These are phyloP conservation scores for Candida krabiensis DNA, from an alignment of 805 yeast genomes.

Conservation along the genomic window DNA sequence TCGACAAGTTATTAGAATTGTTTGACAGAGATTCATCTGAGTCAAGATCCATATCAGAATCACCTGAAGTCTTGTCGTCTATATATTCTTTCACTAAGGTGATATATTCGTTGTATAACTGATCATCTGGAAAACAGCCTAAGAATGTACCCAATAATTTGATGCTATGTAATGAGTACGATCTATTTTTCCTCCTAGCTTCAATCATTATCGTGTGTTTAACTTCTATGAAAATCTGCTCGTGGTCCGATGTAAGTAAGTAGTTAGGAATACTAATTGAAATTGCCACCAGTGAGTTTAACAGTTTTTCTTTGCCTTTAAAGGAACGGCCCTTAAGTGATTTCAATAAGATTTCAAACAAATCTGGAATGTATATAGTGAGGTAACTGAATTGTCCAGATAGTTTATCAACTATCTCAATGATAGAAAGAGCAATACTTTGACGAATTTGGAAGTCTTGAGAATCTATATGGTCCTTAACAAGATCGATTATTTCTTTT, in stretches of 20 bases:
- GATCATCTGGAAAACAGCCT: conserved; percentile 29
- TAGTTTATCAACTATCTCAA: conserved; percentile 52
- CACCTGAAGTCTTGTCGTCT: conserved; percentile 22
- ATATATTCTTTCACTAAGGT: conserved; percentile 27
- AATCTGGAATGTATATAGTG: conserved; percentile 21
- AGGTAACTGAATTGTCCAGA: conserved; percentile 27
- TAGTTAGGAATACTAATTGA: conserved; percentile 44
- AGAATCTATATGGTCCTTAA: conserved; percentile 51
- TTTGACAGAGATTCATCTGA: conserved; percentile 34
- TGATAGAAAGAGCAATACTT: conserved; percentile 67
- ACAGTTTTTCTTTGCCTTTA: conserved; percentile 80
- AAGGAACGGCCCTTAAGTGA: conserved; percentile 80
- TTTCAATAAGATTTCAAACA: conserved; percentile 55
- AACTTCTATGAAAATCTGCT: conserved; percentile 38
- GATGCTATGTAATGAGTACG: conserved; percentile 59
- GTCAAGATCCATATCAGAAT: conserved; percentile 39
- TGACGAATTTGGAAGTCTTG: conserved; percentile 64
- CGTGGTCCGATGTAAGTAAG: conserved; percentile 26
- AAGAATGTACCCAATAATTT: conserved; percentile 51
- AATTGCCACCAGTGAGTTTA: conserved; percentile 67
- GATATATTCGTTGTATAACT: conserved; percentile 39
- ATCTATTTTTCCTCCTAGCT: conserved; percentile 62
- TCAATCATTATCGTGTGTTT: conserved; percentile 54
- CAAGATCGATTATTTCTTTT: conserved; percentile 60
- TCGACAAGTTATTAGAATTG: conserved; percentile 17